Evolutionary conservation across 257 asterid genomes (phyloP), one percentile per base, ranked within the genome.

Genomic region (Lycium ferocissimum): DNA sequence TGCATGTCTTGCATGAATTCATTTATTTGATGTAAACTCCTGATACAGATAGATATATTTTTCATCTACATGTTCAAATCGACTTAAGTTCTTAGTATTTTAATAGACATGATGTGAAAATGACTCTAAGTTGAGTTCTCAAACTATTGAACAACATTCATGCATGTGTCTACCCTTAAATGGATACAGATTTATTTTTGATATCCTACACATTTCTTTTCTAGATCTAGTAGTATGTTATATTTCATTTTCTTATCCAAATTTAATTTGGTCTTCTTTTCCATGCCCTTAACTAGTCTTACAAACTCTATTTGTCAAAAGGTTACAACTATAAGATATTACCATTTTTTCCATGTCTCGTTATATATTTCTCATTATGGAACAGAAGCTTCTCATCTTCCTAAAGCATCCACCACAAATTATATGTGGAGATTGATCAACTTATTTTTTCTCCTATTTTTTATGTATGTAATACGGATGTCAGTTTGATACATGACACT

Each of bases 261-360:
- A 49, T 75, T 14, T 49, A 49, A 75, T 75, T 22, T 7, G 10
- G 26, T 78, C 47, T 26, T 78, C 4, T 76, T 49, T 78, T 78
- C 26, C 45, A 13, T 51, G 26, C 65, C 49, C 65, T 51, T 26
- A 7, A 26, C 9, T 7, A 78, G 63, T 76, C 63, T 13, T 58
- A 78, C 53, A 26, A 76, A 78, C 47, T 76, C 0, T 12, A 65
- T 76, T 69, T 69, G 78, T 37, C 78, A 69, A 37, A 69, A 37
- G 14, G 78, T 4, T 69, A 69, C 54, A 70, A 70, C 54, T 70
- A 70, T 53, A 14, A 78, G 65, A 49, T 49, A 22, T 43, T 53
- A 53, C 47, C 82, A 14, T 26, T 76, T 26, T 33, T 75, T 51
- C 14, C 65, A 76, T 53, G 22, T 51, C 12, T 20, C 63, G 14